Base-by-base conservation (phyloP, 345 rosid genomes). In the Salix koriyanagi region DNA sequence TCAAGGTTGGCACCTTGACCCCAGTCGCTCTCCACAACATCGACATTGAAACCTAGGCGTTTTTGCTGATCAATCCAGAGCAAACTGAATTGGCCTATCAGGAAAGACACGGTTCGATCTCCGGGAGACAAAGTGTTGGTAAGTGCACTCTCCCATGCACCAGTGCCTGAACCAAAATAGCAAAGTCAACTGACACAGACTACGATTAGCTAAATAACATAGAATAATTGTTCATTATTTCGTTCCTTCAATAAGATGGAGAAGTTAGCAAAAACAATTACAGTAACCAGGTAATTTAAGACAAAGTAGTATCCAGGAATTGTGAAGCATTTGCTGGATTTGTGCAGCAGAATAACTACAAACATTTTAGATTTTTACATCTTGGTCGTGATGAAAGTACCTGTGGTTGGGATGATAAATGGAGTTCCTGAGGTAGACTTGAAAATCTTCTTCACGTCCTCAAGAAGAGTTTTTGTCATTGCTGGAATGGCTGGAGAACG, bases 111-210 rank as follows among this genome's bases (percentile, higher is more conserved):
- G 36, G 83, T 91, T 72, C 90, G 85, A 70, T 96, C 99, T 56
- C 99, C 99, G 4, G 99, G 99, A 70, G 99, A 96, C 76, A 96
- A 54, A 39, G 98, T 93, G 85, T 96, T 96, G 67, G 99, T 96
- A 77, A 96, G 92, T 79, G 99, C 99, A 76, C 99, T 96, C 80
- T 96, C 99, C 99, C 99, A 96, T 64, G 99, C 99, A 73, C 99
- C 99, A 52, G 99, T 93, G 37, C 99, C 99, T 86, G 76, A 70
- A 80, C 34, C 41, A 76, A 25, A 58, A 39, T 15, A 48, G 34
- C 6, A 67, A 69, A 7, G 65, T 74, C 69, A 80, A 30, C 28
- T 21, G 41, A 52, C 28, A 42, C 19, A 69, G 70, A 61, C 34
- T 41, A 28, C 16, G 34, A 23, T 66, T 10, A 71, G 16, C 75